Evolutionary conservation across 805 yeast species (phyloP), one percentile per base, ranked within the genome.

Genomic region (Candida glaebosa): DNA sequence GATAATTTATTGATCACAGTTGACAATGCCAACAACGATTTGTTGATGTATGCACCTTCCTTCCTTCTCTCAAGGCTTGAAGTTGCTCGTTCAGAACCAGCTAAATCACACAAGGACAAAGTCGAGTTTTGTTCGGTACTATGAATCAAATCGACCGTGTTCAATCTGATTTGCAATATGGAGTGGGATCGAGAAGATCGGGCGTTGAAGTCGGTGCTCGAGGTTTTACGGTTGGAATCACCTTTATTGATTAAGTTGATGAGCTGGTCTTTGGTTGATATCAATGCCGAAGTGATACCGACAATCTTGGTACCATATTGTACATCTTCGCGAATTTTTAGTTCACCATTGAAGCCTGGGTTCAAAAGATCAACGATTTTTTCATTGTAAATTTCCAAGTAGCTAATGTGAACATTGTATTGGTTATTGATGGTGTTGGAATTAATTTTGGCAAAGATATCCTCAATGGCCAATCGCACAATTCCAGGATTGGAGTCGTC

Each of bases 141-240:
- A 9, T 68, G 61, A 0, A 54, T 47, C 9, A 65, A 41, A 57
- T 75, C 76, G 2, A 71, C 66, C 3, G 69, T 59, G 2, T 67
- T 67, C 14, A 91, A 57, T 43, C 80, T 69, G 16, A 93, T 72
- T 57, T 86, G 81, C 5, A 91, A 79, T 17, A 91, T 82, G 0
- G 97, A 95, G 60, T 91, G 99, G 2, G 96, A 87, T 49, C 99
- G 75, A 0, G 96, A 87, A 7, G 95, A 84, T 46, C 95, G 73
- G 2, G 87, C 71, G 58, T 91, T 91, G 66, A 77, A 90, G 59
- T 91, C 96, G 1, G 98, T 91, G 33, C 89, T 87, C 22, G 93
- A 84, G 0, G 96, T 88, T 49, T 82, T 78, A 34, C 98, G 71
- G 41, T 79, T 75, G 22, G 69, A 61, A 59, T 91, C 95, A 32